These are phyloP conservation scores for Penicillium bovifimosum DNA, from an alignment of 495 filamentous ascomycete genomes.

Conservation along the genomic window DNA sequence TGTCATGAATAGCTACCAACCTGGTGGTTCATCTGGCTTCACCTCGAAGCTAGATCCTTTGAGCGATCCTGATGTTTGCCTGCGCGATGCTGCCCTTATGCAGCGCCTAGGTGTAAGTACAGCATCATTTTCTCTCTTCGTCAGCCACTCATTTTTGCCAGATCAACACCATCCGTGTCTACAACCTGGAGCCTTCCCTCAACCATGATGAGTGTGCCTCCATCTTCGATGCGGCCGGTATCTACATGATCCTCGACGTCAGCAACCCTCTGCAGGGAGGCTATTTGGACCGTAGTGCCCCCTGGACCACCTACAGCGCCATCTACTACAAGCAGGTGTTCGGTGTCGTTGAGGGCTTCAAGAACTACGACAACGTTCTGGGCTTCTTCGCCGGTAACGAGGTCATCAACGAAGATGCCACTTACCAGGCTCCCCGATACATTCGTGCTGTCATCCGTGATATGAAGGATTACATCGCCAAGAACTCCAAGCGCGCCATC, in stretches of 20 bases:
- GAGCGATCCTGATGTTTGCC: conserved; percentile 65
- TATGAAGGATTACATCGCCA: conserved; percentile 80
- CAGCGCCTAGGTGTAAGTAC: conserved; percentile 63
- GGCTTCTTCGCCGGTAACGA: conserved; percentile 93
- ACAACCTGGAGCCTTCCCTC: conserved; percentile 78
- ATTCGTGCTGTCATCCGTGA: conserved; percentile 69
- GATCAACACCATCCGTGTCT: conserved; percentile 90
- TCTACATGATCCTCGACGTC: conserved; percentile 72
- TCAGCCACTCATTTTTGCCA: conserved; percentile 15
- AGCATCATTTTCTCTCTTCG: background rate
- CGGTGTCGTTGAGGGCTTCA: conserved; percentile 89
- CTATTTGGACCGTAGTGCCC: conserved; percentile 64
- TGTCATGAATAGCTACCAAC: conserved; percentile 63
- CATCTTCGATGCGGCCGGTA: conserved; percentile 84
- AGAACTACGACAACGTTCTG: conserved; percentile 84
- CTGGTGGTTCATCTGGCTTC: conserved; percentile 81
- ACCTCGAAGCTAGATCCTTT: conserved; percentile 66
- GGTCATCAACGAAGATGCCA: conserved; percentile 67
- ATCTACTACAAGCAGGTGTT: conserved; percentile 80
- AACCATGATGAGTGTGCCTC: conserved; percentile 87
- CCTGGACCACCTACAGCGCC: conserved; percentile 63
- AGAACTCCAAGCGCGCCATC: conserved; percentile 60
- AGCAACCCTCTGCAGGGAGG: conserved; percentile 82
- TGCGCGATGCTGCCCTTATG: conserved; percentile 89
- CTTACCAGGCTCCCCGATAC: conserved; percentile 35